Percentiles rank a stretch among this genome's conserved stretches.
These are phyloP conservation scores for Stentor roeselii DNA, from an alignment of 73 alveolate species.

Conservation along the genomic window DNA sequence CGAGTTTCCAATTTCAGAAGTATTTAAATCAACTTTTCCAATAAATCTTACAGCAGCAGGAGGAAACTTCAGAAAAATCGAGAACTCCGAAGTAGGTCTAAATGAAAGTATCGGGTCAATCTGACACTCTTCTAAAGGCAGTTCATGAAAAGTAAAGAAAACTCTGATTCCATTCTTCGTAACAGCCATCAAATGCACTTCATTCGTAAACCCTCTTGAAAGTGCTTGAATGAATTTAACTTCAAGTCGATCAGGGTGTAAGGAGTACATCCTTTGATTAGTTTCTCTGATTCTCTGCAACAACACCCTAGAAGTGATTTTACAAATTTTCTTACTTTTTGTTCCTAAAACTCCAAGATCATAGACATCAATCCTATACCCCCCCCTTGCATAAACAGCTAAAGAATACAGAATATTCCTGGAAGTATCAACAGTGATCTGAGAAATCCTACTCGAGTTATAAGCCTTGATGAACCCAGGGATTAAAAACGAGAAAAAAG, in stretches of 20 bases:
- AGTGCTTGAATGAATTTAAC: neutral
- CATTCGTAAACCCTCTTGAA: neutral
- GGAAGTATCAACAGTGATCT: neutral
- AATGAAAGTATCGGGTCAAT: neutral
- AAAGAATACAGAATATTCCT: conserved; percentile 13
- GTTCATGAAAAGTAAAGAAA: neutral
- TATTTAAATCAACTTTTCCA: neutral
- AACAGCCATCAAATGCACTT: conserved; percentile 1
- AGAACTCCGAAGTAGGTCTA: neutral
- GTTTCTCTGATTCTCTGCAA: neutral
- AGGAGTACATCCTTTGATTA: neutral
- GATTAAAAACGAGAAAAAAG: neutral
- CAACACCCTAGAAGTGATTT: neutral
- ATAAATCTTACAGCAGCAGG: neutral
- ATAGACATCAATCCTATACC: conserved; percentile 19
- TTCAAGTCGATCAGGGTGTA: conserved; percentile 12
- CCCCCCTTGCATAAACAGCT: neutral
- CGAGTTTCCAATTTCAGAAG: neutral
- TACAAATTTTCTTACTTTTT: neutral
- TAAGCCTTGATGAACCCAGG: neutral
- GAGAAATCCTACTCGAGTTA: neutral
- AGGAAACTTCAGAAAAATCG: neutral
- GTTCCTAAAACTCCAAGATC: neutral
- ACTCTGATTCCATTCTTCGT: conserved; percentile 17
- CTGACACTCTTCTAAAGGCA: neutral